Percentiles rank a stretch among this genome's conserved stretches.
Conservation (phyloP, 352 stramenopile species). For the Saprolegnia diclina region DNA sequence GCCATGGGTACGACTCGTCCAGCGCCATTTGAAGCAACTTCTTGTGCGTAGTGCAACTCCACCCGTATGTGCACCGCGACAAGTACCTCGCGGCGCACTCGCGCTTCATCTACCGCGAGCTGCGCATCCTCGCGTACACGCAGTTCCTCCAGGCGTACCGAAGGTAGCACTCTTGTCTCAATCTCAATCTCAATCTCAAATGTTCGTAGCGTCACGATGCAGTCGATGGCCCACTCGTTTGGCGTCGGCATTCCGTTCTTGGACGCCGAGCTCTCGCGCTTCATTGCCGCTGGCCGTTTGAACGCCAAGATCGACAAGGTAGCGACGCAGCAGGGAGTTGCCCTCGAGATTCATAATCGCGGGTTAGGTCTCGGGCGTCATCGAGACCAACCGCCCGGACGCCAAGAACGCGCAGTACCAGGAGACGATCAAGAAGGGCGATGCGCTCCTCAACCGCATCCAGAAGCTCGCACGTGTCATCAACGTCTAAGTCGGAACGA, state of each 20-base stretch:
- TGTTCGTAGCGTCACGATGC: slow-evolving; percentile 86
- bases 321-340: too few relatives aligned
- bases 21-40: not conserved
- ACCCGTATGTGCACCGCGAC: slow-evolving; percentile 83
- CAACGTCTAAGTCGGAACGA: slow-evolving; percentile 67
- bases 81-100: slow-evolving; percentile 92
- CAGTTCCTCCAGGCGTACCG: slow-evolving; percentile 98
- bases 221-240: slow-evolving; percentile 96
- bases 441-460: slow-evolving; percentile 97
- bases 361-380: slow-evolving; percentile 89
- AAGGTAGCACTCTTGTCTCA: slow-evolving; percentile 1
- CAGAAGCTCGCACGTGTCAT: slow-evolving; percentile 97
- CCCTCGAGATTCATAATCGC: not conserved
- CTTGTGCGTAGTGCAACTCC: slow-evolving; percentile 46
- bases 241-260: slow-evolving; percentile 92
- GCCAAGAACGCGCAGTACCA: slow-evolving; percentile 99
- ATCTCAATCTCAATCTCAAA: not conserved
- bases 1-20: slow-evolving; percentile 47
- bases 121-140: slow-evolving; percentile 95
- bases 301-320: slow-evolving; percentile 99
- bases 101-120: slow-evolving; percentile 93
- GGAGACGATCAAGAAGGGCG: slow-evolving; percentile 97
- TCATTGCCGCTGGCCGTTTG: slow-evolving; percentile 95
- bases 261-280: slow-evolving; percentile 95
- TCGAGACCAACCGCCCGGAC: slow-evolving; percentile 98